phyloP scores from a whole-genome alignment of 805 yeast genomes.

The Candida pseudofarinosa region DNA sequence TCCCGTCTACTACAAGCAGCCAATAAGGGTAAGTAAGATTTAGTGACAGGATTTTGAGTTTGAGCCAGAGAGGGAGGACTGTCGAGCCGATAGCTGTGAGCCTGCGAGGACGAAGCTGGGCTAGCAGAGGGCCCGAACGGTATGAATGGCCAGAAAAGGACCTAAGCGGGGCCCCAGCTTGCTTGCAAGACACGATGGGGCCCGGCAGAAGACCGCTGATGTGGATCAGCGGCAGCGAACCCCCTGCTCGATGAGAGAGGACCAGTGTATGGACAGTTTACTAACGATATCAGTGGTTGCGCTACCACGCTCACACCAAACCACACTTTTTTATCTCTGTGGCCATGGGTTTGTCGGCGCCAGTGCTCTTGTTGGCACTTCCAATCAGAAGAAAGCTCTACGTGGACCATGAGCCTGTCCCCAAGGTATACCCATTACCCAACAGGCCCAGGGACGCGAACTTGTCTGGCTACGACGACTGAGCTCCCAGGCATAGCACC shows the following conservation, averaged over 20 bases:
- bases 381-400: constrained; percentile 70
- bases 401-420: constrained; percentile 63
- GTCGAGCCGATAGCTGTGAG: too few species aligned
- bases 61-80: neutral
- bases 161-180: too few species aligned
- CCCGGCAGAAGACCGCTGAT: too few species aligned
- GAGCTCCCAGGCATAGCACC: constrained; percentile 1
- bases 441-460: constrained; percentile 46
- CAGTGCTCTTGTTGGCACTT: constrained; percentile 56
- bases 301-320: constrained; percentile 70
- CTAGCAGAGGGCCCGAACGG: too few species aligned
- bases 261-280: too few species aligned
- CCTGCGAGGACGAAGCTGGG: too few species aligned
- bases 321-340: constrained; percentile 71
- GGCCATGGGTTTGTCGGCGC: constrained; percentile 63
- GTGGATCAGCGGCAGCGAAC: neutral
- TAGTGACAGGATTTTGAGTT: neutral
- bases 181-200: too few species aligned
- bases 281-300: constrained; percentile 49
- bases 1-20: constrained; percentile 59
- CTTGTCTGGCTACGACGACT: constrained; percentile 56
- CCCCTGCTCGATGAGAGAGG: too few species aligned
- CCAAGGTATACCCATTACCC: constrained; percentile 57
- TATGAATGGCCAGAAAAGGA: too few species aligned
- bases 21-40: constrained; percentile 53